These are phyloP conservation scores for Gigaspora rosea DNA, from an alignment of 192 early-diverging fungal species.

Conservation along the genomic window DNA sequence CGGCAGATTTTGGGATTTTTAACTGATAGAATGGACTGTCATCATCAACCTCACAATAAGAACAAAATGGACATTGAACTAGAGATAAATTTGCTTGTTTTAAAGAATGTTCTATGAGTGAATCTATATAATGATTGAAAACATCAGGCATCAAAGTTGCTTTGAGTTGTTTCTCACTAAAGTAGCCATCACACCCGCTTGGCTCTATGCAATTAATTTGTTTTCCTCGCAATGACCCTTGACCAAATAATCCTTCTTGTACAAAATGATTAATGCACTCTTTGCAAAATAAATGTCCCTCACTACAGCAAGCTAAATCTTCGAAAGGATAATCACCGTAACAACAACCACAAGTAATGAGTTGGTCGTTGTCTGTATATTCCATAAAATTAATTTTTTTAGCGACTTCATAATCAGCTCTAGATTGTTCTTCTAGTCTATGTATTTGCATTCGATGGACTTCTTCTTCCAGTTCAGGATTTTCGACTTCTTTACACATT, in stretches of 20 bases:
- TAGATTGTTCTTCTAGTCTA: constrained; percentile 23
- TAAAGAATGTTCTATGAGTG: constrained; percentile 34
- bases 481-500: constrained; percentile 24
- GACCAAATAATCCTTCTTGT: constrained; percentile 47
- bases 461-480: constrained; percentile 34
- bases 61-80: constrained; percentile 42
- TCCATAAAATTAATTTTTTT: constrained; percentile 38
- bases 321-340: constrained; percentile 51
- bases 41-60: constrained; percentile 44
- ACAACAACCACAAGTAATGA: constrained; percentile 52
- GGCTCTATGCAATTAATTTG: constrained; percentile 38
- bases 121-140: constrained; percentile 39
- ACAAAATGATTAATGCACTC: constrained; percentile 44
- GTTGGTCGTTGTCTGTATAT: constrained; percentile 35
- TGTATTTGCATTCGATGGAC: constrained; percentile 26
- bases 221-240: constrained; percentile 41
- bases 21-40: constrained; percentile 17
- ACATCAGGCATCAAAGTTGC: constrained; percentile 29
- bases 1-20: constrained; percentile 11
- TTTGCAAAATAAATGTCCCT: constrained; percentile 49
- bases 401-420: constrained; percentile 38
- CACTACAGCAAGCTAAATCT: constrained; percentile 40
- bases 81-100: constrained; percentile 4
- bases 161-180: constrained; percentile 29
- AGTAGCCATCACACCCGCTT: constrained; percentile 36